Base-by-base conservation (phyloP, 2,329 filamentous ascomycete species). In the Piedraia hortae region DNA sequence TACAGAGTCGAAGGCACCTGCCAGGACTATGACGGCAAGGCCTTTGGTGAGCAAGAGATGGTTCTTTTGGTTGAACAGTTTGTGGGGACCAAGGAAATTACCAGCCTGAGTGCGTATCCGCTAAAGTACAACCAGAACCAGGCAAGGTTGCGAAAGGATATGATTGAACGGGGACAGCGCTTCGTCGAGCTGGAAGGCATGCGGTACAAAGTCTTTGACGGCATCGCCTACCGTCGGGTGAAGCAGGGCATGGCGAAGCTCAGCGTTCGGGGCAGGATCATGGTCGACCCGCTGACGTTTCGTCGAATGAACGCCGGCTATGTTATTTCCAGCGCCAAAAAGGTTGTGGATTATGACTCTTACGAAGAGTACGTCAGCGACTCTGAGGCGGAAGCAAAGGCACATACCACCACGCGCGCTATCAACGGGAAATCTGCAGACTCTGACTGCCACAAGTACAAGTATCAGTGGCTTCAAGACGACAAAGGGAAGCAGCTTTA, bases 241-340 rank as follows among this genome's bases (percentile, higher is more conserved):
- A 75, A 75, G 50, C 68, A 68, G 35, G 51, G 56, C 26, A 51
- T 74, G 8, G 50, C 72, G 39, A 82, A 77, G 42, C 68, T 88
- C 44, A 77, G 77, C 37, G 69, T 89, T 42, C 75, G 78, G 30
- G 72, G 77, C 10, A 66, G 80, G 14, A 59, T 89, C 30, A 90
- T 90, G 77, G 55, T 90, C 12, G 80, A 90, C 37, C 64, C 75
- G 0, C 64, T 64, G 3, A 73, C 72, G 18, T 78, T 88, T 46
- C 63, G 75, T 5, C 62, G 74, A 15, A 73, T 82, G 42, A 74
- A 85, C 32, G 73, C 78, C 1, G 89, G 89, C 39, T 89, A 89
- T 33, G 61, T 60, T 0, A 62, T 82, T 34, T 74, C 70, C 11
- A 55, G 60, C 2, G 65, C 89, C 24, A 66, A 69, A 21, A 62